These are phyloP conservation scores for Nasturtium officinale DNA, from an alignment of 345 rosid genomes.

Conservation along the genomic window DNA sequence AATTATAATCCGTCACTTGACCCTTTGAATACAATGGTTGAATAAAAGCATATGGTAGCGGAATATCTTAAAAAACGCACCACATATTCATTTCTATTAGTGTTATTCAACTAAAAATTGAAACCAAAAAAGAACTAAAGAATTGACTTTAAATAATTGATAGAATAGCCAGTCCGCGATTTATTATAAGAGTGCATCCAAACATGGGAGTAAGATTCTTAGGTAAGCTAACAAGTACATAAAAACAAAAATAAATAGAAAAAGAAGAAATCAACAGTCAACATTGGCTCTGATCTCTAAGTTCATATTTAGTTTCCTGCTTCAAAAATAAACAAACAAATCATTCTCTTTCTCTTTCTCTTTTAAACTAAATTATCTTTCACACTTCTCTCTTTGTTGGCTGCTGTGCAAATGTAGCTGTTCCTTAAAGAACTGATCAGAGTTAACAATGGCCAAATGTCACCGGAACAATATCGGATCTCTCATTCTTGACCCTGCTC, in stretches of 20 bases:
- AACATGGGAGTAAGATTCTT: constrained; percentile 6
- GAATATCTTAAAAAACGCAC: not conserved
- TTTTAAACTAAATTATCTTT: not conserved
- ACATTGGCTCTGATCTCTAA: constrained; percentile 36
- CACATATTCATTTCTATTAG: not conserved
- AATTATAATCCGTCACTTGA: not conserved
- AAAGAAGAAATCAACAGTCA: constrained; percentile 36
- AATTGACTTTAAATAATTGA: not conserved
- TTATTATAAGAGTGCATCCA: constrained; percentile 27
- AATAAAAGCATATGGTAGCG: not conserved
- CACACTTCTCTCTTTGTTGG: constrained; percentile 18
- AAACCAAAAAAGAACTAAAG: not conserved
- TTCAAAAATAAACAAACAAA: constrained; percentile 25
- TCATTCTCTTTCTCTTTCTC: constrained; percentile 1
- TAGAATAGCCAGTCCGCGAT: not conserved
- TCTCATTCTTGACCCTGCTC: constrained; percentile 56
- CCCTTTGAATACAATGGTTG: not conserved
- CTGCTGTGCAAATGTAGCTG: constrained; percentile 23
- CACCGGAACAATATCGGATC: constrained; percentile 74
- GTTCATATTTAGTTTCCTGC: constrained; percentile 24
- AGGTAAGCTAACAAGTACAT: not conserved
- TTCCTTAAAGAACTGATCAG: constrained; percentile 23
- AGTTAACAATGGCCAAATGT: constrained; percentile 67
- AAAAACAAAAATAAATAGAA: constrained; percentile 5
- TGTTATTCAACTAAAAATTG: not conserved